These are phyloP conservation scores for Gossypium aridum DNA, from an alignment of 441 rosid genomes.

Conservation along the genomic window DNA sequence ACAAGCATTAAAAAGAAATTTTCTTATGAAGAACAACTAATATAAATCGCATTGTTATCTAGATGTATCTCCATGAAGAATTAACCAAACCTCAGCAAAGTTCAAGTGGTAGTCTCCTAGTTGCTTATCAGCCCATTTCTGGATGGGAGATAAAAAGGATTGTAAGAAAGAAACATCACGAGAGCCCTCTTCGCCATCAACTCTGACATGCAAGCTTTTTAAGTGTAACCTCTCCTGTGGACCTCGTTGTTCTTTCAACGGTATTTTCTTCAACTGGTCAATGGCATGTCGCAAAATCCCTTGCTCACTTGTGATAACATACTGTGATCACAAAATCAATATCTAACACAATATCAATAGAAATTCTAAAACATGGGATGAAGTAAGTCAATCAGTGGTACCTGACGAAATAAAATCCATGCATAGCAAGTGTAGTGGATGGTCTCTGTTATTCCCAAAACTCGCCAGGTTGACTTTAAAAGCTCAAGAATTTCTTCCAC, in stretches of 20 bases:
- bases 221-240: conserved; percentile 96
- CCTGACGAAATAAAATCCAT: conserved; percentile 96
- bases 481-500: conserved; percentile 99
- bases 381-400: conserved; percentile 25
- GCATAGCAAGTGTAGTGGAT: conserved; percentile 91
- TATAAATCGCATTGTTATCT: background rate
- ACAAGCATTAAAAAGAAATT: background rate
- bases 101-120: conserved; percentile 87
- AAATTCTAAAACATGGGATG: conserved; percentile 5
- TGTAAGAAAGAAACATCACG: conserved; percentile 59
- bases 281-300: conserved; percentile 80
- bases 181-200: conserved; percentile 61
- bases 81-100: conserved; percentile 72
- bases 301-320: conserved; percentile 76
- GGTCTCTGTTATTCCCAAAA: conserved; percentile 93
- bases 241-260: conserved; percentile 87
- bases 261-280: conserved; percentile 85
- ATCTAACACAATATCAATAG: conserved; percentile 7
- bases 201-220: conserved; percentile 65
- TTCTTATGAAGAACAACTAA: background rate
- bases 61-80: conserved; percentile 6
- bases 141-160: conserved; percentile 83
- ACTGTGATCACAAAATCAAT: conserved; percentile 45
- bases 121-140: conserved; percentile 89
- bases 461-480: conserved; percentile 92